phyloP scores from a whole-genome alignment of 257 asterid genomes.

The Galeopsis tetrahit region DNA sequence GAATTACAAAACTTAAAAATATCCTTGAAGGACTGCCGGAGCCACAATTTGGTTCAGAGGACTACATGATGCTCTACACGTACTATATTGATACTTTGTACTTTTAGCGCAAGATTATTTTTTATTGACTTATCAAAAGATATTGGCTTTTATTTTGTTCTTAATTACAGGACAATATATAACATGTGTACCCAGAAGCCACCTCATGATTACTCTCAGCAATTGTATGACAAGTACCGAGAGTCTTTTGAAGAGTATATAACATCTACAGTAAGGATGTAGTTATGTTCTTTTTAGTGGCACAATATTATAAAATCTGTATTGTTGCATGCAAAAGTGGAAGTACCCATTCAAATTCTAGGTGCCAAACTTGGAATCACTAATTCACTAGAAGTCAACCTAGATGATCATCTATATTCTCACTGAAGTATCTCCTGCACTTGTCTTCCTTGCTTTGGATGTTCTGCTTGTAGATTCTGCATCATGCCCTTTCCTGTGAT shows the following conservation, averaged over 20 bases:
- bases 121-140: not conserved
- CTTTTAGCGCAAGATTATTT: not conserved
- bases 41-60: slow-evolving; percentile 92
- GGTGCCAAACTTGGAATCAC: slow-evolving; percentile 9
- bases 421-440: not conserved
- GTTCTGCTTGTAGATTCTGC: slow-evolving; percentile 1
- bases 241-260: slow-evolving; percentile 91
- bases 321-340: slow-evolving; percentile 14
- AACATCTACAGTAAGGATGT: slow-evolving; percentile 71
- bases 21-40: slow-evolving; percentile 90
- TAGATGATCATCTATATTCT: slow-evolving; percentile 24
- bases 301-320: not conserved
- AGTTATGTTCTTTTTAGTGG: slow-evolving; percentile 24
- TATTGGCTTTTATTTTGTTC: slow-evolving; percentile 23
- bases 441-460: slow-evolving; percentile 7
- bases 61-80: slow-evolving; percentile 95
- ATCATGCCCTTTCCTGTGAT: not conserved
- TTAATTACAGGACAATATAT: slow-evolving; percentile 73
- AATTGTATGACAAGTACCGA: slow-evolving; percentile 85
- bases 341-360: not conserved
- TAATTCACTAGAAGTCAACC: slow-evolving; percentile 6
- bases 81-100: slow-evolving; percentile 11
- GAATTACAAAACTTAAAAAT: slow-evolving; percentile 81
- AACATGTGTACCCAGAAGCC: slow-evolving; percentile 99
- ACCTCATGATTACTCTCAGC: slow-evolving; percentile 97